Base-by-base conservation (phyloP, 768 basidiomycete genomes). In the Mycena crocata region DNA sequence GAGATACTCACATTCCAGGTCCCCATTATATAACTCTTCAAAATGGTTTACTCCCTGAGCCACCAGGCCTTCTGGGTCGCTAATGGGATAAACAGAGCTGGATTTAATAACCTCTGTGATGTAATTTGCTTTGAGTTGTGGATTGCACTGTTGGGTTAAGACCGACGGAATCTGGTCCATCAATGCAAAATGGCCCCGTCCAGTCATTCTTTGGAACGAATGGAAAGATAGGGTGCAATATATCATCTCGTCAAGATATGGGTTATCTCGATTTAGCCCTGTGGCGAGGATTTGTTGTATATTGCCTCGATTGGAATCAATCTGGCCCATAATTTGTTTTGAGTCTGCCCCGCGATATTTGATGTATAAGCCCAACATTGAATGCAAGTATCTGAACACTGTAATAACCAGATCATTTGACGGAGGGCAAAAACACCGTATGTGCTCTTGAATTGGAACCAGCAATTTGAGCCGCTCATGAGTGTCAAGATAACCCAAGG, bases 401-500 rank as follows among this genome's bases (percentile, higher is more conserved):
- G 4, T 10, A 3, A 26, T 6, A 46, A 46, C 21, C 2, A 46
- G 45, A 28, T 26, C 12, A 2, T 7, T 14, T 46, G 45, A 26
- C 24, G 45, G 24, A 12, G 45, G 24, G 24, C 28, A 14, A 14
- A 46, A 26, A 6, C 15, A 26, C 7, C 40, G 45, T 15, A 49
- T 35, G 37, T 59, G 37, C 15, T 59, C 57, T 23, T 42, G 44
- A 15, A 59, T 49, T 12, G 46, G 46, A 3, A 26, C 35, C 4
- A 49, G 34, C 21, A 46, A 59, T 19, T 59, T n/a, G n/a, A n/a
- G n/a, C n/a, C n/a, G n/a, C n/a, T n/a, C n/a, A n/a, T n/a, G n/a
- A n/a, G n/a, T n/a, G 28, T 59, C 39, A n/a, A 5, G 32, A 39
- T 64, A 64, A 17, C 45, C 62, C 34, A 64, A 44, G 0, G 52